phyloP scores from a whole-genome alignment of 306 rosid species.

The Rosa lucieae region DNA sequence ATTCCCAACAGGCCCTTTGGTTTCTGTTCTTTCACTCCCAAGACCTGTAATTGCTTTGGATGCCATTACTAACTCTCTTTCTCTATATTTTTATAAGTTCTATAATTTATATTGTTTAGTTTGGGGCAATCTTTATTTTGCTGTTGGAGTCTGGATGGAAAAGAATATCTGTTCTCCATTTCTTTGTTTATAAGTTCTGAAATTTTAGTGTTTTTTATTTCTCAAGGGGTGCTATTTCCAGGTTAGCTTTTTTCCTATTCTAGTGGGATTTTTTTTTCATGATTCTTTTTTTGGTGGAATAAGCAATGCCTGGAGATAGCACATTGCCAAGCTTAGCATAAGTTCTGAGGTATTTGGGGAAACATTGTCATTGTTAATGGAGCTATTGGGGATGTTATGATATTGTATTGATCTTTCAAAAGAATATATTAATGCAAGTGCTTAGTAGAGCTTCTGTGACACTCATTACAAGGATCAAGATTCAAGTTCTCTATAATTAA shows the following conservation, averaged over 20 bases:
- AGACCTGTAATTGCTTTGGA: slow-evolving; percentile 98
- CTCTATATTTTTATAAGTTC: slow-evolving; percentile 21
- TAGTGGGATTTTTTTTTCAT: slow-evolving; percentile 38
- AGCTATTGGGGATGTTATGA: slow-evolving; percentile 51
- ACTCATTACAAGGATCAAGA: slow-evolving; percentile 41
- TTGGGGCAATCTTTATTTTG: slow-evolving; percentile 44
- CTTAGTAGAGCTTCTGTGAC: slow-evolving; percentile 43
- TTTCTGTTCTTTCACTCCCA: slow-evolving; percentile 96
- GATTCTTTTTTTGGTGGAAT: slow-evolving; percentile 15
- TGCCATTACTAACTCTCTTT: slow-evolving; percentile 61
- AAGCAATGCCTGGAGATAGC: slow-evolving; percentile 44
- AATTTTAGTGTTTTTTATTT: slow-evolving; percentile 14
- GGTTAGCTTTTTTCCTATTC: slow-evolving; percentile 27
- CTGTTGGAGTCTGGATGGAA: slow-evolving; percentile 61
- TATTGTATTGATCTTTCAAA: slow-evolving; percentile 36
- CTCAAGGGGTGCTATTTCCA: slow-evolving; percentile 29
- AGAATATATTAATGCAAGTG: slow-evolving; percentile 55
- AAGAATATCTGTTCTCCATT: slow-evolving; percentile 72
- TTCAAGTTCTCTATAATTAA: slow-evolving; percentile 41
- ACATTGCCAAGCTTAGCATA: slow-evolving; percentile 46
- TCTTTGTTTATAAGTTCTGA: slow-evolving; percentile 36
- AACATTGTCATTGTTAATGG: slow-evolving; percentile 45
- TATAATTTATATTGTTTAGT: slow-evolving; percentile 37
- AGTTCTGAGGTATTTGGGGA: slow-evolving; percentile 38
- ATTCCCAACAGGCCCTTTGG: slow-evolving; percentile 97